Percentiles rank a stretch among this genome's conserved stretches.
Evolutionary conservation across 257 asterid genomes (phyloP).

Genomic region (Scutellaria baicalensis): DNA sequence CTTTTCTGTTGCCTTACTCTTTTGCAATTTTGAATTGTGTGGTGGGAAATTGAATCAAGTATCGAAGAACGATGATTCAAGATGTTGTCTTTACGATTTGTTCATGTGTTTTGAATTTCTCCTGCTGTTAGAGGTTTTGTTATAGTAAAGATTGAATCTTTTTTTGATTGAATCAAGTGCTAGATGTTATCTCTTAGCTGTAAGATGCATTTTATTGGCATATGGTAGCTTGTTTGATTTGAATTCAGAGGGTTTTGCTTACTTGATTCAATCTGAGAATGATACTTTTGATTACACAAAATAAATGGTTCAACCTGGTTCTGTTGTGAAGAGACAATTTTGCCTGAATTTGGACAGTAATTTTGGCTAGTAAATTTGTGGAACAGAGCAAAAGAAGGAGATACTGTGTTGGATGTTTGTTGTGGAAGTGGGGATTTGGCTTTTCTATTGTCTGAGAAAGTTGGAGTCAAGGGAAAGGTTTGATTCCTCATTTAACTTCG

Average conservation of each 20-base stretch:
- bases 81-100: background rate
- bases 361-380: background rate
- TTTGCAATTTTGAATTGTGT: background rate
- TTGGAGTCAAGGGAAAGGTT: conserved; percentile 73
- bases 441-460: conserved; percentile 72
- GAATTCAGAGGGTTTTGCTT: background rate
- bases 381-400: conserved; percentile 73
- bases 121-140: background rate
- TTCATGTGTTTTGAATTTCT: background rate
- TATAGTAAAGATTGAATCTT: conserved; percentile 4
- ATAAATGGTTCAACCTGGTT: background rate
- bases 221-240: background rate
- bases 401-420: conserved; percentile 70
- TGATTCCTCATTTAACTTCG: background rate
- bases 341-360: background rate
- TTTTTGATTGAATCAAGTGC: background rate
- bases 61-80: background rate
- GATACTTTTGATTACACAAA: background rate
- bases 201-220: background rate
- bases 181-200: background rate
- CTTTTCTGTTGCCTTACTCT: background rate
- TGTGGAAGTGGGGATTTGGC: conserved; percentile 95
- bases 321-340: background rate
- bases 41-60: background rate
- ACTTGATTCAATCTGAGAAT: background rate